These are phyloP conservation scores for Yamadazyma trypodendri DNA, from an alignment of 1,139 yeast genomes.

Conservation along the genomic window DNA sequence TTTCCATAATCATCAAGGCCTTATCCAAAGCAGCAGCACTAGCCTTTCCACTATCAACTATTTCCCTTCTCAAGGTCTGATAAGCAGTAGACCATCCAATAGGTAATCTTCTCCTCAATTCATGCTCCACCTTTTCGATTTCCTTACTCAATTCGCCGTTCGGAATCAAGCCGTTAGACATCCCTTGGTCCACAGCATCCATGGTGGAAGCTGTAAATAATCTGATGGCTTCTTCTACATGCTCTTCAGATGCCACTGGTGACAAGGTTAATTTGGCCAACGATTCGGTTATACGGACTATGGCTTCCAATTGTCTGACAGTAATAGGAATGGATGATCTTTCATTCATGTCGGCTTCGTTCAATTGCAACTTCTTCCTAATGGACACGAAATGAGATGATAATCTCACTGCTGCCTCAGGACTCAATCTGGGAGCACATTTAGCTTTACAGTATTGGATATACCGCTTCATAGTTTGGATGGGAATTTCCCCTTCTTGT, in stretches of 20 bases:
- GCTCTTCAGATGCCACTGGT: conserved; percentile 83
- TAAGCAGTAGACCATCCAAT: conserved; percentile 96
- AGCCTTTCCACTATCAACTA: conserved; percentile 69
- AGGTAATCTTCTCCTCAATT: conserved; percentile 85
- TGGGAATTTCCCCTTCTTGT: conserved; percentile 83
- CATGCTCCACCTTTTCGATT: conserved; percentile 77
- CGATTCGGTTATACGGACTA: conserved; percentile 92
- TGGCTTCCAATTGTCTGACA: conserved; percentile 95
- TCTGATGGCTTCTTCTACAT: conserved; percentile 94
- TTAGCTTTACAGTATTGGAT: conserved; percentile 84
- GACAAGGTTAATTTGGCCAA: conserved; percentile 82
- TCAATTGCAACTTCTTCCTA: conserved; percentile 77
- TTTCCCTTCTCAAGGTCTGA: conserved; percentile 78
- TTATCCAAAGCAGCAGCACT: conserved; percentile 76
- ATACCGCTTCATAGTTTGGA: conserved; percentile 88
- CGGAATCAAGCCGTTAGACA: conserved; percentile 40
- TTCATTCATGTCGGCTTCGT: conserved; percentile 80
- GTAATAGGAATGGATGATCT: conserved; percentile 97
- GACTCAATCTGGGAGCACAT: conserved; percentile 90
- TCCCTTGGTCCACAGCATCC: conserved; percentile 94
- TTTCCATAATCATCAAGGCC: conserved; percentile 78
- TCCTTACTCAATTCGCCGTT: conserved; percentile 63
- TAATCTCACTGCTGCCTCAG: conserved; percentile 86
- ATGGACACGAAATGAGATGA: conserved; percentile 95
- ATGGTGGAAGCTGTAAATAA: conserved; percentile 94